Percentiles rank a stretch among this genome's conserved stretches.
These are phyloP conservation scores for Lasiosphaeria hispida DNA, from an alignment of 495 filamentous ascomycete species.

Conservation along the genomic window DNA sequence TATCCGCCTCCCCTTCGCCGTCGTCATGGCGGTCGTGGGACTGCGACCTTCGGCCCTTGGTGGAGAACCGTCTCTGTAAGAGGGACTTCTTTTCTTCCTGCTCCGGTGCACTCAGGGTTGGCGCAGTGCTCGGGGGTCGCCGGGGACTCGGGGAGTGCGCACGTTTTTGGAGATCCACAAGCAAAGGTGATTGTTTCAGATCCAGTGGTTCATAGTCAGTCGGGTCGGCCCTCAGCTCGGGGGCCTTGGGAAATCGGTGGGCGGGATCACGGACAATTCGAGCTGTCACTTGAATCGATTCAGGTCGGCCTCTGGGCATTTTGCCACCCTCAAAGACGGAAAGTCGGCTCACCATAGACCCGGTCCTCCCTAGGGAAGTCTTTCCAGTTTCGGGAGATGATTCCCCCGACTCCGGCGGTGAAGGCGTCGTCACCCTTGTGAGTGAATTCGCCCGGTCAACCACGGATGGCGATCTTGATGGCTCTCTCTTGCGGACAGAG, in stretches of 20 bases:
- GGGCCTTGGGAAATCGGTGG: conserved; percentile 44
- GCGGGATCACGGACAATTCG: conserved; percentile 65
- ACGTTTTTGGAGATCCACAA: conserved; percentile 64
- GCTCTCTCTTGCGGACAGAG: conserved; percentile 48
- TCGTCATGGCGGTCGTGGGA: conserved; percentile 32
- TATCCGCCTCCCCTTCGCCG: conserved; percentile 21
- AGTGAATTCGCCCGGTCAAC: conserved; percentile 42
- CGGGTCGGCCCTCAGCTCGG: conserved; percentile 37
- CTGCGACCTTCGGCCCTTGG: conserved; percentile 23
- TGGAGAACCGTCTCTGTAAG: conserved; percentile 38
- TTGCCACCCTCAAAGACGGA: conserved; percentile 47
- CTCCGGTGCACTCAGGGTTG: conserved; percentile 5
- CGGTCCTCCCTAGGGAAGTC: conserved; percentile 32
- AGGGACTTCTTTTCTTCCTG: conserved; percentile 30
- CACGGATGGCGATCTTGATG: conserved; percentile 47
- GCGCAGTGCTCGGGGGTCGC: conserved; percentile 18
- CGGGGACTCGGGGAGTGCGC: conserved; percentile 24
- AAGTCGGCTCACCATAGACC: conserved; percentile 45
- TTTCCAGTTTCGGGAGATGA: conserved; percentile 39
- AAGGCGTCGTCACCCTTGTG: conserved; percentile 30
- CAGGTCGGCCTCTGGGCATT: conserved; percentile 47
- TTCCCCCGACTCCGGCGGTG: conserved; percentile 43
- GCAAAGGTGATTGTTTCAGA: conserved; percentile 67
- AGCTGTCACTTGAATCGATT: conserved; percentile 78
- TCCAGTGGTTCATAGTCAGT: conserved; percentile 51